Evolutionary conservation across 208 protist species (phyloP), one percentile per base, ranked within the genome.

Genomic region (Wallacemonas collosoma): DNA sequence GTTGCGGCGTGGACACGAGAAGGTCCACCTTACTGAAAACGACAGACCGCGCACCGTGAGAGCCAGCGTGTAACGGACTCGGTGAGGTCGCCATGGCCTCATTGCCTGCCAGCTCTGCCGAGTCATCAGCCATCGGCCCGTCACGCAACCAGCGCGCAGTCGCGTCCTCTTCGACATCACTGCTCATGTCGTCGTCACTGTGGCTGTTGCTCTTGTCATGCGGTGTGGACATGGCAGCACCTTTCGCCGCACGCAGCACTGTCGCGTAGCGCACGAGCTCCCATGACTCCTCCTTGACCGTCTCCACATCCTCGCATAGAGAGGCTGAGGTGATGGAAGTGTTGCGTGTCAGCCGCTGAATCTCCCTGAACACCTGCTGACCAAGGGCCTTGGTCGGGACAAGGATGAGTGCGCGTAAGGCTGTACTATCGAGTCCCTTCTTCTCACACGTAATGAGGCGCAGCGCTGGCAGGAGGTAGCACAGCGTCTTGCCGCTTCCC

Each of bases 401-500:
- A 11, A 97, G 73, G 12, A 97, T 80, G n/a, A 97, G 63, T 17
- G 76, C 84, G 26, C 90, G 93, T 38, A 95, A 76, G 40, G 80
- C 80, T 26, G 82, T 85, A 68, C 85, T 76, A 70, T 94, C 87
- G 40, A 89, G 61, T 7, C 70, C 80, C 7, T 68, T 71, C 72
- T 94, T 94, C 51, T 75, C 74, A 51, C 82, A 79, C 5, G 87
- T 80, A 45, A 93, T 77, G 26, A 95, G 61, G 6, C 71, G 78
- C 41, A 97, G 82, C 72, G 93, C 74, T 1, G 93, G 93, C 1
- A 97, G 48, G 11, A 97, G 75, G 71, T 95, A 97, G 70, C 93
- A 97, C 5, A 97, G 84, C 38, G 93, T 97, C 66, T 97, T 97
- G 36, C 93, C 93, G 60, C 90, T 95, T 1, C 93, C 93, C 40